Evolutionary conservation across 2,329 filamentous ascomycete species (phyloP).

Genomic region (Atkinsonella texensis): DNA sequence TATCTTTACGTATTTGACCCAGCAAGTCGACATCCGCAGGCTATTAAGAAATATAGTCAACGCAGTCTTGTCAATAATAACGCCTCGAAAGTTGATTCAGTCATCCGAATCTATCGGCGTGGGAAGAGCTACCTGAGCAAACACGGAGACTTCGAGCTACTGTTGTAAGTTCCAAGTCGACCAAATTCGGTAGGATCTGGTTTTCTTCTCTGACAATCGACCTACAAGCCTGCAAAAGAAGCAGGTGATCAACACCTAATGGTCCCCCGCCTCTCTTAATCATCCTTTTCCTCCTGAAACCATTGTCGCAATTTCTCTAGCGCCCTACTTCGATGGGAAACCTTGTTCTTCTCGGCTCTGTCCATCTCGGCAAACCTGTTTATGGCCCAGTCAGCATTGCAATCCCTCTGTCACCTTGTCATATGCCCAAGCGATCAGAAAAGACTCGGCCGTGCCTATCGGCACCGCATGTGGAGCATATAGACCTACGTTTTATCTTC

Average conservation of each 20-base stretch:
- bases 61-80: slow-evolving; percentile 33
- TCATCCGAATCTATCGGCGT: slow-evolving; percentile 64
- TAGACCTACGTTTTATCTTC: slow-evolving; percentile 62
- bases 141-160: slow-evolving; percentile 67
- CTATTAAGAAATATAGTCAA: slow-evolving; percentile 45
- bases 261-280: neutral
- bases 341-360: slow-evolving; percentile 72
- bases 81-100: slow-evolving; percentile 23
- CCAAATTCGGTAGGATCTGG: neutral
- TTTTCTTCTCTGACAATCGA: neutral
- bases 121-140: slow-evolving; percentile 54
- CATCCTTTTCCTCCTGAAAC: slow-evolving; percentile 32
- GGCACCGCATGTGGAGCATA: neutral
- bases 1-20: slow-evolving; percentile 84
- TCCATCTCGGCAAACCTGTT: slow-evolving; percentile 85
- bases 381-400: slow-evolving; percentile 1
- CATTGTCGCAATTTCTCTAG: slow-evolving; percentile 75
- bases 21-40: slow-evolving; percentile 58
- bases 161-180: slow-evolving; percentile 43
- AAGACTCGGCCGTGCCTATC: neutral
- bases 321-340: slow-evolving; percentile 86
- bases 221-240: neutral
- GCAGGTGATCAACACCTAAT: neutral
- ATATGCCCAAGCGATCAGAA: no score
- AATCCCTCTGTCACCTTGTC: neutral